Conservation (phyloP, 495 filamentous ascomycete species). For the Aspergillus biplanus region DNA sequence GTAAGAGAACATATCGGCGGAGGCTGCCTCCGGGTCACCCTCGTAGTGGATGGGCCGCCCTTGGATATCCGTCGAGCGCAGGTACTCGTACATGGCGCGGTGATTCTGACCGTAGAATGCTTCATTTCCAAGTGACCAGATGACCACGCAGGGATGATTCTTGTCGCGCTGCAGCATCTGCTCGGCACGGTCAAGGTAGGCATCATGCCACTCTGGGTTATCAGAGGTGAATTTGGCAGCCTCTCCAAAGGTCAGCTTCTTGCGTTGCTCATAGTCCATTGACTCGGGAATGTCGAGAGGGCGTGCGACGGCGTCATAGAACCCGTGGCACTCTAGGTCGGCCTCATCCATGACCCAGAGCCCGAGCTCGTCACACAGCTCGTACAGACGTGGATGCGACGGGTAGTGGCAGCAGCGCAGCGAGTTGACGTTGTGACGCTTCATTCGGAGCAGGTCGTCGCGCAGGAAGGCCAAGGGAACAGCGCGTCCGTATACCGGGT, state of each 20-base stretch:
- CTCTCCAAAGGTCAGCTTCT: slow-evolving; percentile 50
- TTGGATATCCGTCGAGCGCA: slow-evolving; percentile 57
- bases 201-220: slow-evolving; percentile 63
- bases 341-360: slow-evolving; percentile 74
- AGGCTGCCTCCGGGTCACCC: slow-evolving; percentile 58
- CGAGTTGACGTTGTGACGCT: slow-evolving; percentile 67
- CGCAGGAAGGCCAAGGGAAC: slow-evolving; percentile 61
- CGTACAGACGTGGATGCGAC: slow-evolving; percentile 58
- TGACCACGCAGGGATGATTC: slow-evolving; percentile 66
- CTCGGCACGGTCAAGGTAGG: slow-evolving; percentile 66
- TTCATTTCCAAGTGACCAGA: slow-evolving; percentile 75
- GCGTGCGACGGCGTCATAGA: slow-evolving; percentile 53
- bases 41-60: slow-evolving; percentile 70
- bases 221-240: slow-evolving; percentile 63
- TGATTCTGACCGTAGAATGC: slow-evolving; percentile 69
- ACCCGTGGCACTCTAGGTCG: slow-evolving; percentile 73
- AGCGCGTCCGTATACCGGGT: slow-evolving; percentile 59
- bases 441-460: slow-evolving; percentile 66
- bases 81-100: slow-evolving; percentile 64
- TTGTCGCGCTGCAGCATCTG: slow-evolving; percentile 69
- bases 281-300: slow-evolving; percentile 50
- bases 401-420: slow-evolving; percentile 67
- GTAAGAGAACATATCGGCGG: slow-evolving; percentile 66
- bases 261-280: slow-evolving; percentile 57
- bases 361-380: slow-evolving; percentile 69